Percentiles rank a stretch among this genome's conserved stretches.
These are phyloP conservation scores for Dovyalis caffra DNA, from an alignment of 345 rosid species.

Conservation along the genomic window DNA sequence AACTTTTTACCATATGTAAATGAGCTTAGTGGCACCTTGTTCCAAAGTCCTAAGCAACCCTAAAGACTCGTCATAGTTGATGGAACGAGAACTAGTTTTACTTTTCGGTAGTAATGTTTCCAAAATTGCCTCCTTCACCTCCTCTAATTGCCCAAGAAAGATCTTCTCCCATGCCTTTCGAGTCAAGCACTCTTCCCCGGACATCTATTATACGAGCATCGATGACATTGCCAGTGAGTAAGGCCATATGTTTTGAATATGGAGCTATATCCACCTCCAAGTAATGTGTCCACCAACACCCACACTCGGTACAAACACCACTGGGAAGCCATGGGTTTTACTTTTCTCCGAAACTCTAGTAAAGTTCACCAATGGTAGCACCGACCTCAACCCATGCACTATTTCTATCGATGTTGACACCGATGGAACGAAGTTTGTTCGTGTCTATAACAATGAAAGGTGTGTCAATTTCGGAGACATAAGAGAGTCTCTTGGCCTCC, in stretches of 20 bases:
- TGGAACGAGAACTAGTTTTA: constrained; percentile 67
- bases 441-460: constrained; percentile 55
- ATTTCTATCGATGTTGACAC: constrained; percentile 30
- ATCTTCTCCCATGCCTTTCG: constrained; percentile 58
- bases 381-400: constrained; percentile 66
- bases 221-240: constrained; percentile 7
- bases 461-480: constrained; percentile 19
- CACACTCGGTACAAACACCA: constrained; percentile 7
- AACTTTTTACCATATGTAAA: constrained; percentile 53
- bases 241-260: constrained; percentile 11
- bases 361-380: constrained; percentile 32
- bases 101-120: constrained; percentile 54
- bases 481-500: not conserved
- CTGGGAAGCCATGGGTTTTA: not conserved
- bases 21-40: constrained; percentile 40
- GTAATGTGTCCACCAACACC: constrained; percentile 12
- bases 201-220: constrained; percentile 7
- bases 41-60: constrained; percentile 45
- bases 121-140: constrained; percentile 73
- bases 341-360: not conserved
- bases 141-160: constrained; percentile 74
- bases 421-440: constrained; percentile 38
- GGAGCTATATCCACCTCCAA: constrained; percentile 8
- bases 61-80: constrained; percentile 52
- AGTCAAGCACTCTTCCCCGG: not conserved